Percentiles rank a stretch among this genome's conserved stretches.
Evolutionary conservation across 2,329 filamentous ascomycete genomes (phyloP).

Genomic region (Teratosphaeria zuluensis): DNA sequence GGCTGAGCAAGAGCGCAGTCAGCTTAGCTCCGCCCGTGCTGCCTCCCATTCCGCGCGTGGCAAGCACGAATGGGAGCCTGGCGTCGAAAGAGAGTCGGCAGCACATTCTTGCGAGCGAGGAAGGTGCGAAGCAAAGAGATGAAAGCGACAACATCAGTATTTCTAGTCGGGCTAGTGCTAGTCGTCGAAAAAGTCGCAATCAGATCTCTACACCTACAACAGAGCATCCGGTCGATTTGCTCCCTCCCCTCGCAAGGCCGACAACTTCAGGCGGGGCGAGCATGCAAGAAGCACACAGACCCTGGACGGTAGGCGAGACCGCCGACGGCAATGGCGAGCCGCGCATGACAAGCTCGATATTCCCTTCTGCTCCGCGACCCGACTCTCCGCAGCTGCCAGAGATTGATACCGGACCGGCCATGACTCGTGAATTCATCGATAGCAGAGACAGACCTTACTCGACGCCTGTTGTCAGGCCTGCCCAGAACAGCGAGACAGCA

Average conservation of each 20-base stretch:
- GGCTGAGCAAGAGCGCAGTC: background rate
- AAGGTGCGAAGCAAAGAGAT: slow-evolving; percentile 3
- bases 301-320: slow-evolving; percentile 3
- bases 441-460: slow-evolving; percentile 23
- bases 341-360: background rate
- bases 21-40: slow-evolving; percentile 35
- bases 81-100: background rate
- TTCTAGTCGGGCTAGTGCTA: slow-evolving; percentile 1
- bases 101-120: background rate
- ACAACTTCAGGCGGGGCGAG: slow-evolving; percentile 6
- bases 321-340: background rate
- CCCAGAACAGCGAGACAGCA: slow-evolving; percentile 3
- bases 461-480: slow-evolving; percentile 4
- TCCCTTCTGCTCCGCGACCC: slow-evolving; percentile 1
- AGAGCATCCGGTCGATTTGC: slow-evolving; percentile 8
- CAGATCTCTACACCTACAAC: background rate
- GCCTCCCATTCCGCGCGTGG: slow-evolving; percentile 30
- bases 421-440: slow-evolving; percentile 23
- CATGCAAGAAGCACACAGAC: slow-evolving; percentile 15
- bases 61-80: slow-evolving; percentile 7
- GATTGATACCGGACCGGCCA: slow-evolving; percentile 12
- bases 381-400: slow-evolving; percentile 2
- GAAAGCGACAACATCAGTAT: slow-evolving; percentile 9
- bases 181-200: background rate
- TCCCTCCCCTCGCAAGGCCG: slow-evolving; percentile 6